phyloP scores from a whole-genome alignment of 2,329 filamentous ascomycete species.

The Teratosphaeria pseudoeucalypti region DNA sequence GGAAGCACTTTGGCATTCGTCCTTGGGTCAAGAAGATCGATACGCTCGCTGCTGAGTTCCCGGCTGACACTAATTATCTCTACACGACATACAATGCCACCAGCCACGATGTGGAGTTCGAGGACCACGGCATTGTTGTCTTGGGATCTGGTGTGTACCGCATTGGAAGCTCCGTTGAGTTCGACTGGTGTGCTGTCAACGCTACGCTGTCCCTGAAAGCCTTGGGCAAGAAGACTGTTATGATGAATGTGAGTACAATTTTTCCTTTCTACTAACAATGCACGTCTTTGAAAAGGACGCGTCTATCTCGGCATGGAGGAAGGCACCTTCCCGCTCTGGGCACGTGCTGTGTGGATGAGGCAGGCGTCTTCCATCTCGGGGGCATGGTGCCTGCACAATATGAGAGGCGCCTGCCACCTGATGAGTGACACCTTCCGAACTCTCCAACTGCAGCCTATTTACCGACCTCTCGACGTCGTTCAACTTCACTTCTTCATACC shows the following conservation, averaged over 20 bases:
- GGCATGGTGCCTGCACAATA: too few species aligned
- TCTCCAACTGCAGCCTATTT: too few species aligned
- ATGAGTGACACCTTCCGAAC: too few species aligned
- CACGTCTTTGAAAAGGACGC: too few species aligned
- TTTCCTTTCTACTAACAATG: too few species aligned
- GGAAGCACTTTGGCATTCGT: constrained; percentile 76
- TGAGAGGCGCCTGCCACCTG: too few species aligned
- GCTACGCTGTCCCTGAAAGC: constrained; percentile 71
- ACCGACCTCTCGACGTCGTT: too few species aligned
- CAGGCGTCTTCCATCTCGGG: too few species aligned
- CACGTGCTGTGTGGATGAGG: too few species aligned
- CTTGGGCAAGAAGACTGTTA: constrained; percentile 92
- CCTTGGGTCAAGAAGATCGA: constrained; percentile 99
- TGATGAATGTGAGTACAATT: constrained; percentile 57
- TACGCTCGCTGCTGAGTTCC: constrained; percentile 92
- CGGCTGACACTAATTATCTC: constrained; percentile 86
- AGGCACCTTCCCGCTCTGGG: too few species aligned
- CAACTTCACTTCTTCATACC: too few species aligned
- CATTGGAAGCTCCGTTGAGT: constrained; percentile 95
- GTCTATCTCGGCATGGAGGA: too few species aligned
- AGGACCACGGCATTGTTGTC: constrained; percentile 82
- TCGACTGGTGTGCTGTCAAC: constrained; percentile 96
- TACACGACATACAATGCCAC: constrained; percentile 98
- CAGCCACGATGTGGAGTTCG: constrained; percentile 84
- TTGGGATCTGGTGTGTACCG: constrained; percentile 94